A percentile compares a stretch with the other conserved stretches of the same genome.
phyloP scores from a whole-genome alignment of 495 filamentous ascomycete genomes.

The Terfezia claveryi region DNA sequence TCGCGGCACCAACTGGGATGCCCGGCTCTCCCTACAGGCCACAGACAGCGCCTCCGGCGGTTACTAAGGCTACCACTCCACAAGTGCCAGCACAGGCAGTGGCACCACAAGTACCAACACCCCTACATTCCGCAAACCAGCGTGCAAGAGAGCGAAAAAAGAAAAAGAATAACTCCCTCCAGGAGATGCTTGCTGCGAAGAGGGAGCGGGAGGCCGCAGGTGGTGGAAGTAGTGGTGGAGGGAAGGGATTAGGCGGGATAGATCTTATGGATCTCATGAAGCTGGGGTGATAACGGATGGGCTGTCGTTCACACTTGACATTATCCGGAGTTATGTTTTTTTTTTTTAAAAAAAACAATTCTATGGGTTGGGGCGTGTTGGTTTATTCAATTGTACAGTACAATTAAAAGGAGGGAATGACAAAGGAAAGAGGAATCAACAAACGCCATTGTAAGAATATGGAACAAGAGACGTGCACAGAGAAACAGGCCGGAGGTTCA shows the following conservation, averaged over 20 bases:
- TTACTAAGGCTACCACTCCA: neutral
- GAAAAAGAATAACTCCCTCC: neutral
- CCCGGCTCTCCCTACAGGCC: neutral
- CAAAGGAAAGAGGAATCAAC: no score
- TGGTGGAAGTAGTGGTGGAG: neutral
- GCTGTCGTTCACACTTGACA: no score
- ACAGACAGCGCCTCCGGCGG: neutral
- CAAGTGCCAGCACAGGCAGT: neutral
- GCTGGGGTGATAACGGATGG: neutral
- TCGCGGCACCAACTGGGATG: neutral
- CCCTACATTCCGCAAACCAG: neutral
- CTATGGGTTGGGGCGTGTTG: no score
- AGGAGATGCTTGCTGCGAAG: neutral
- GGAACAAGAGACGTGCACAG: no score
- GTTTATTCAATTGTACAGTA: no score
- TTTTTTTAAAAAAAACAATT: no score
- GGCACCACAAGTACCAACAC: neutral
- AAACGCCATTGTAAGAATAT: no score
- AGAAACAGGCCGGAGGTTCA: no score
- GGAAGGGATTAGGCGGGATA: neutral
- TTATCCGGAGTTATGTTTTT: no score
- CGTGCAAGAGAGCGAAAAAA: neutral
- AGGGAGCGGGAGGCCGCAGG: neutral
- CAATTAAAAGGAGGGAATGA: no score
- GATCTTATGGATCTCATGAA: neutral